Conservation (phyloP, 768 basidiomycete genomes). For the Austroboletus festivus region DNA sequence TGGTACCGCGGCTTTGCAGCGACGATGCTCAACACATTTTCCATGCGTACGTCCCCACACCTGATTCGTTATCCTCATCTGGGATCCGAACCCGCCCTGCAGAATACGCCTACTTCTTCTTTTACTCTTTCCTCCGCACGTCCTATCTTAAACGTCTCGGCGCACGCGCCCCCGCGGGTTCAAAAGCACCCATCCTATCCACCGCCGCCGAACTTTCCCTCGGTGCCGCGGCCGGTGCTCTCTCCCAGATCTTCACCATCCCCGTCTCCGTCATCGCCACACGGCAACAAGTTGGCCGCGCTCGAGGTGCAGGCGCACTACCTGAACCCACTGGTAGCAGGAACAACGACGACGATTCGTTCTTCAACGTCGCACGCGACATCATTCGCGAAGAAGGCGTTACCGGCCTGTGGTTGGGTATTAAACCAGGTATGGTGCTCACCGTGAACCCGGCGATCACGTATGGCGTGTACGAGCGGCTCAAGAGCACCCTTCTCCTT, state of each 20-base stretch:
- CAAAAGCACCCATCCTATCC: conserved; percentile 60
- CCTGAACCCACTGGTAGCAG: too few relatives aligned
- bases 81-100: not conserved
- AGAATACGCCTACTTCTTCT: conserved; percentile 99
- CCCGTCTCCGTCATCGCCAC: conserved; percentile 98
- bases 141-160: conserved; percentile 74
- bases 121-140: conserved; percentile 88
- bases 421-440: conserved; percentile 90
- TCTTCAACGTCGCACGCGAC: conserved; percentile 76
- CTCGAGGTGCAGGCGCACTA: conserved; percentile 14
- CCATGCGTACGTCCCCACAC: conserved; percentile 77
- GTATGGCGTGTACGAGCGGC: conserved; percentile 89
- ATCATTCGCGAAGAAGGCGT: conserved; percentile 89
- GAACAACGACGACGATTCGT: conserved; percentile 54
- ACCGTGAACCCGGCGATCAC: conserved; percentile 98
- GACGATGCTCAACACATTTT: conserved; percentile 98
- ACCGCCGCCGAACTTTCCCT: conserved; percentile 80
- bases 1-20: conserved; percentile 92
- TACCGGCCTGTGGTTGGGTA: conserved; percentile 86
- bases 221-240: conserved; percentile 88
- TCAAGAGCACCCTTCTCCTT: conserved; percentile 71
- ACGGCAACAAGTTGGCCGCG: conserved; percentile 83
- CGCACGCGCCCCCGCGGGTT: conserved; percentile 51
- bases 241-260: conserved; percentile 97
- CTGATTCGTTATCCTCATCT: not conserved